Conservation (phyloP, 2,329 filamentous ascomycete genomes). For the Ciborinia camelliae region DNA sequence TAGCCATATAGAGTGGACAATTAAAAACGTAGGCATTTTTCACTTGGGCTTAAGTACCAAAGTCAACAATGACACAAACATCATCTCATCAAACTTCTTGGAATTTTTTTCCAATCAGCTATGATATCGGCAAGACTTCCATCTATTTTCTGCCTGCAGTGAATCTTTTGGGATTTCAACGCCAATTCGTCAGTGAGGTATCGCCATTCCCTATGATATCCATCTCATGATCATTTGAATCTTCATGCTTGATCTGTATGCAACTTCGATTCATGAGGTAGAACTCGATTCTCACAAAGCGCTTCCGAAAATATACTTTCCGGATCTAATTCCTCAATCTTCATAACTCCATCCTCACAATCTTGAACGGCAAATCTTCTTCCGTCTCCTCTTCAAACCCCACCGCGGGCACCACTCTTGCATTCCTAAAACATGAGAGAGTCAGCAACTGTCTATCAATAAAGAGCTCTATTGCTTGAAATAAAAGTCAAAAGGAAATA, state of each 20-base stretch:
- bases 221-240: not conserved
- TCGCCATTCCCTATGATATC: not conserved
- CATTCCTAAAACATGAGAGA: not conserved
- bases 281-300: not conserved
- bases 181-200: not conserved
- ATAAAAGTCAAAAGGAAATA: not conserved
- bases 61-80: not conserved
- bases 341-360: conserved; percentile 12
- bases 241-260: not conserved
- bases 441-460: not conserved
- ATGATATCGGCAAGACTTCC: not conserved
- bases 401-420: not conserved
- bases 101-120: no score
- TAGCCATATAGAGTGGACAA: not conserved
- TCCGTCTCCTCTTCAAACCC: conserved; percentile 8
- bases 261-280: not conserved
- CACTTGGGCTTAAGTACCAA: not conserved
- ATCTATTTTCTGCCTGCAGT: not conserved
- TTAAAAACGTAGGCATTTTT: not conserved
- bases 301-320: not conserved
- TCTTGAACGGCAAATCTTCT: conserved; percentile 15
- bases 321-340: not conserved
- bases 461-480: not conserved
- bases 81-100: not conserved
- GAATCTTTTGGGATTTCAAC: no score